Conservation (phyloP, 2,329 filamentous ascomycete genomes). For the Exophiala calicioides region DNA sequence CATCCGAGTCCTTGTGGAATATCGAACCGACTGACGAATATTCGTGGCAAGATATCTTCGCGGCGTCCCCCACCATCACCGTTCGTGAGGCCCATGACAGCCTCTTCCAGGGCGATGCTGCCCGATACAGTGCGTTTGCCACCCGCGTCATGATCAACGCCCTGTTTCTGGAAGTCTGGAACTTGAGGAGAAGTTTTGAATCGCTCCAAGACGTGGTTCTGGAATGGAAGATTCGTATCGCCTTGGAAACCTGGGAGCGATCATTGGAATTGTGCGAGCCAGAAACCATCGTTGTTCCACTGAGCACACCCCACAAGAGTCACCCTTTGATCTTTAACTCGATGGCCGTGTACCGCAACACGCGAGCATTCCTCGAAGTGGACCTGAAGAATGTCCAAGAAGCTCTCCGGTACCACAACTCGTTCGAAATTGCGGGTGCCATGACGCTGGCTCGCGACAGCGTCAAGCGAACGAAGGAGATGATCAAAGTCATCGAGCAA, state of each 20-base stretch:
- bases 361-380: slow-evolving; percentile 85
- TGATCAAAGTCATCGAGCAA: slow-evolving; percentile 98
- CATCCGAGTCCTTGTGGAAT: slow-evolving; percentile 93
- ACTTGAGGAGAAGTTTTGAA: slow-evolving; percentile 97
- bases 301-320: slow-evolving; percentile 92
- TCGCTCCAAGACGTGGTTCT: slow-evolving; percentile 95
- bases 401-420: slow-evolving; percentile 92
- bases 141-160: slow-evolving; percentile 99
- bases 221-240: slow-evolving; percentile 94
- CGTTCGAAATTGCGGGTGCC: slow-evolving; percentile 92
- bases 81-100: slow-evolving; percentile 95
- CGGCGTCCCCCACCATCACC: slow-evolving; percentile 71
- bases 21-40: slow-evolving; percentile 74
- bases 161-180: slow-evolving; percentile 97
- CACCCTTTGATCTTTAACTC: slow-evolving; percentile 98
- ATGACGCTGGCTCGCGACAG: slow-evolving; percentile 94
- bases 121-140: slow-evolving; percentile 93
- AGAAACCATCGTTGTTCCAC: slow-evolving; percentile 80
- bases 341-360: slow-evolving; percentile 94
- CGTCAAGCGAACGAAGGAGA: slow-evolving; percentile 91
- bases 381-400: slow-evolving; percentile 96
- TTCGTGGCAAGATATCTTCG: slow-evolving; percentile 79
- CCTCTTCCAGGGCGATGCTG: slow-evolving; percentile 87
- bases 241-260: slow-evolving; percentile 98
- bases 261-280: slow-evolving; percentile 91